Conservation (phyloP, 768 basidiomycete species). For the Termitomyces sp. region DNA sequence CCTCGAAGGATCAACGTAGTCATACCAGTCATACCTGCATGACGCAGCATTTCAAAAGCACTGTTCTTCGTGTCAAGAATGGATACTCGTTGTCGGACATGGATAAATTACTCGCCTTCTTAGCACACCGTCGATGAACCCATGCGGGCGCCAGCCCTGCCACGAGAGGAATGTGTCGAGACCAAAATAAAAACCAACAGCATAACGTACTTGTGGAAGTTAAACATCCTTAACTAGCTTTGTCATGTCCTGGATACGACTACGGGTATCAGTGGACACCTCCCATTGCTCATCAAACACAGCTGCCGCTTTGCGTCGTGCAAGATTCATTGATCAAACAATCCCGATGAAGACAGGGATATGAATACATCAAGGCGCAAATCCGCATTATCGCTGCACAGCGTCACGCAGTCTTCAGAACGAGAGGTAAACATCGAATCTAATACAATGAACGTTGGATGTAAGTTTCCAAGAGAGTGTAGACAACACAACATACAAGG, state of each 20-base stretch:
- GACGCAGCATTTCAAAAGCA: conserved; percentile 65
- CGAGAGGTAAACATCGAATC: too few relatives aligned
- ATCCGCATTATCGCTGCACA: too few relatives aligned
- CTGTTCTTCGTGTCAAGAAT: conserved; percentile 32
- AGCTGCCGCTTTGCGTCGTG: too few relatives aligned
- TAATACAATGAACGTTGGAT: too few relatives aligned
- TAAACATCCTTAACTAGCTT: background rate
- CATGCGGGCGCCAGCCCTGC: conserved; percentile 36
- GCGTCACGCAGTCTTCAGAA: too few relatives aligned
- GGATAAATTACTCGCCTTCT: too few relatives aligned
- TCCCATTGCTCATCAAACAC: conserved; percentile 42
- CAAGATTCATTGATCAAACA: too few relatives aligned
- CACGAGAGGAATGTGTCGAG: background rate
- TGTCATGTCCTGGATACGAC: conserved; percentile 30
- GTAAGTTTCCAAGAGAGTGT: too few relatives aligned
- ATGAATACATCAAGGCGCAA: too few relatives aligned
- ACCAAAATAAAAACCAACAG: background rate
- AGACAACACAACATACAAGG: too few relatives aligned
- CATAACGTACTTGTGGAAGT: conserved; percentile 35
- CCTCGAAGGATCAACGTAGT: conserved; percentile 31
- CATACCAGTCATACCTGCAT: conserved; percentile 49
- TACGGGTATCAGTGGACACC: conserved; percentile 28
- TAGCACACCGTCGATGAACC: conserved; percentile 34
- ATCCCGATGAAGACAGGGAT: too few relatives aligned
- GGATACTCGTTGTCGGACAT: background rate